phyloP scores from a whole-genome alignment of 2,329 filamentous ascomycete species.

The Huntiella omanensis region DNA sequence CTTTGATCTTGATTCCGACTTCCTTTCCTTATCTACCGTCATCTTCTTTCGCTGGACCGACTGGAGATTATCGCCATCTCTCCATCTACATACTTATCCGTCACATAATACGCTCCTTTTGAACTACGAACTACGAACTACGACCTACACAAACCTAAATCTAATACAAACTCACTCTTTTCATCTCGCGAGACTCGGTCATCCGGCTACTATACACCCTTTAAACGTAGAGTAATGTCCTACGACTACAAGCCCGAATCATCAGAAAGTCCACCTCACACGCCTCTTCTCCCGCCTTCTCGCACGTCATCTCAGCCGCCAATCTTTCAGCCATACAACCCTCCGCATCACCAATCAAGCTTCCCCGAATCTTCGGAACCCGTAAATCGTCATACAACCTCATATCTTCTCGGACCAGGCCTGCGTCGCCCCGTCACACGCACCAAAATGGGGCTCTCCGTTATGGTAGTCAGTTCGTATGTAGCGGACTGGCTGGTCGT shows the following conservation, averaged over 20 bases:
- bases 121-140: not conserved
- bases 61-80: not conserved
- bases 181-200: too few species aligned
- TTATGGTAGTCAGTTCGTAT: slow-evolving; percentile 40
- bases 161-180: too few species aligned
- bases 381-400: not conserved
- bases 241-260: slow-evolving; percentile 4
- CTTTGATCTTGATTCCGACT: not conserved
- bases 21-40: not conserved
- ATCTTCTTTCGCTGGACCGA: slow-evolving; percentile 4
- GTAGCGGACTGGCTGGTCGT: slow-evolving; percentile 57
- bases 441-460: slow-evolving; percentile 8
- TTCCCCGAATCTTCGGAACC: too few species aligned
- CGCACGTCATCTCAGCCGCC: not conserved
- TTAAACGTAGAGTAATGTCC: slow-evolving; percentile 3
- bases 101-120: not conserved
- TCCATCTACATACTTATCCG: not conserved
- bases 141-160: not conserved
- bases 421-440: not conserved
- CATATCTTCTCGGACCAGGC: slow-evolving; percentile 2
- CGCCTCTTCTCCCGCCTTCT: slow-evolving; percentile 3
- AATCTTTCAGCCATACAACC: too few species aligned
- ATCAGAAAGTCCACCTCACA: slow-evolving; percentile 8
- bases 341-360: too few species aligned
- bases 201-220: too few species aligned